A percentile compares a stretch with the other conserved stretches of the same genome.
These are phyloP conservation scores for Hanseniaspora clermontiae DNA, from an alignment of 805 yeast genomes.

Conservation along the genomic window DNA sequence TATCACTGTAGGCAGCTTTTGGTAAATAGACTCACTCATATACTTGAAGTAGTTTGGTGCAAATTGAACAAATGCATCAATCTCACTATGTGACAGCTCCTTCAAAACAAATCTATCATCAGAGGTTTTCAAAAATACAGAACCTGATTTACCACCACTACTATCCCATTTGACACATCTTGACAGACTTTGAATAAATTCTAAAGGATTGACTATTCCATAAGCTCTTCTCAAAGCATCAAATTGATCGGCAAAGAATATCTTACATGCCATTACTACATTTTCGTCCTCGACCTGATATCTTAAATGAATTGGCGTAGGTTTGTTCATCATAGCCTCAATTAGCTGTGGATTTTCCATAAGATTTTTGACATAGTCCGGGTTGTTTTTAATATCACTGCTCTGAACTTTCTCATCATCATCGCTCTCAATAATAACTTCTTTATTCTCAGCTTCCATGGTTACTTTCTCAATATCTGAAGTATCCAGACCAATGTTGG, in stretches of 20 bases:
- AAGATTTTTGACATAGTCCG: conserved; percentile 3
- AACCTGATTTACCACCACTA: conserved; percentile 92
- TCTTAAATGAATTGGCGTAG: conserved; percentile 77
- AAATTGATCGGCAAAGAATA: conserved; percentile 90
- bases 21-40: conserved; percentile 88
- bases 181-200: conserved; percentile 74
- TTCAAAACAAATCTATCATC: conserved; percentile 84
- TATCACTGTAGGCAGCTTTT: conserved; percentile 84
- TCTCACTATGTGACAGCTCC: conserved; percentile 74
- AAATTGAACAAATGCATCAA: conserved; percentile 86
- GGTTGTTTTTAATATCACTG: background rate
- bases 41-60: conserved; percentile 95
- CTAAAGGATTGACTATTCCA: conserved; percentile 36
- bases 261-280: conserved; percentile 77
- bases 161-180: conserved; percentile 94
- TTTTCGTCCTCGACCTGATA: conserved; percentile 83
- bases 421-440: conserved; percentile 18
- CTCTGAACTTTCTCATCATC: conserved; percentile 16
- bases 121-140: conserved; percentile 79
- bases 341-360: conserved; percentile 26
- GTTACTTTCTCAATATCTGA: background rate
- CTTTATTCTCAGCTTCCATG: background rate
- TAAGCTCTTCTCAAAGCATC: conserved; percentile 84
- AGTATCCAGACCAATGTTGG: conserved; percentile 14
- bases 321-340: conserved; percentile 63